Percentiles rank a stretch among this genome's conserved stretches.
These are phyloP conservation scores for Aspergillus flavus DNA, from an alignment of 2,329 filamentous ascomycete species.

Conservation along the genomic window DNA sequence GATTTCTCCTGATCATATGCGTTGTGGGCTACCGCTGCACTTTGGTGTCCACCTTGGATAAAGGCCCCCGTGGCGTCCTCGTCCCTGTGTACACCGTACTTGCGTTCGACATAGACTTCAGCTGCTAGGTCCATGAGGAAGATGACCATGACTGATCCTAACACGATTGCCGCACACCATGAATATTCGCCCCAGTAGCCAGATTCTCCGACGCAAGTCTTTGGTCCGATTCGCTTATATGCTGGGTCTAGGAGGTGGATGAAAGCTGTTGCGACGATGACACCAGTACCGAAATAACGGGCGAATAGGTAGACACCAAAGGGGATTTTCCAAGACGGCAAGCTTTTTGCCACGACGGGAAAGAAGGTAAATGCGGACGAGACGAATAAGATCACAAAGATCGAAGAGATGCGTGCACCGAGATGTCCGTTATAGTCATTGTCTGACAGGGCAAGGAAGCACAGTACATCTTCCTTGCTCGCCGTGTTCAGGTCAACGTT, in stretches of 20 bases:
- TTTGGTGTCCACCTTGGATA: constrained; percentile 4
- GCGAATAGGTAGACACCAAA: constrained; percentile 51
- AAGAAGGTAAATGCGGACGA: constrained; percentile 49
- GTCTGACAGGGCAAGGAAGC: constrained; percentile 48
- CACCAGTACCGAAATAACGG: constrained; percentile 51
- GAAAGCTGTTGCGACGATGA: constrained; percentile 52
- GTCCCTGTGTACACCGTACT: constrained; percentile 44
- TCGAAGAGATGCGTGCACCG: constrained; percentile 46
- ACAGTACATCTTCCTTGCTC: constrained; percentile 51
- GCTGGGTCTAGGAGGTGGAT: constrained; percentile 53
- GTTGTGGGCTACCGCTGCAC: background rate
- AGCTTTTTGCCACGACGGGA: constrained; percentile 47
- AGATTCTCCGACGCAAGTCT: constrained; percentile 57
- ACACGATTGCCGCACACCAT: constrained; percentile 56
- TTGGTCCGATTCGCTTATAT: constrained; percentile 47
- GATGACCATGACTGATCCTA: constrained; percentile 52
- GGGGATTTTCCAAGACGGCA: constrained; percentile 44
- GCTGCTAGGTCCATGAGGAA: constrained; percentile 57
- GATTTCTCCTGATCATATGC: background rate
- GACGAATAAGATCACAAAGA: constrained; percentile 49
- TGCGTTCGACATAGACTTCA: constrained; percentile 54
- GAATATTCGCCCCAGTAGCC: constrained; percentile 55
- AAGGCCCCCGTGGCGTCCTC: constrained; percentile 10
- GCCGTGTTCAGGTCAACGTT: constrained; percentile 49
- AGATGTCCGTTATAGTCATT: constrained; percentile 59